Base-by-base conservation (phyloP, 345 rosid species). In the Corchorus capsularis region DNA sequence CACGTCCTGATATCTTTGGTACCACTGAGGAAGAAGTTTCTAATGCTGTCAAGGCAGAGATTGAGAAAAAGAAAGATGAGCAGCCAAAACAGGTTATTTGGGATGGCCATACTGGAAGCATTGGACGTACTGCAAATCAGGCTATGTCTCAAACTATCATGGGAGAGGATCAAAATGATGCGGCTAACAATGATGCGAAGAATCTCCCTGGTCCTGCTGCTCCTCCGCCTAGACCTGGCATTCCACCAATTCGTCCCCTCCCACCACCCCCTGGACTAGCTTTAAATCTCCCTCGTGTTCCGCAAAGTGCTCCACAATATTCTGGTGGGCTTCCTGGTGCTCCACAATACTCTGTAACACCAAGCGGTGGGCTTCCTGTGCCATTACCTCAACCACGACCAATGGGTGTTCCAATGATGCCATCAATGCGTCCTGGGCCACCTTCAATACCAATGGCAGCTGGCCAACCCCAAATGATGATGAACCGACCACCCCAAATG, bases 11-110 rank as follows among this genome's bases (percentile, higher is more conserved):
- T 91, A 93, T 93, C 39, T 91, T 91, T 82, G 98, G 98, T 41
- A 93, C 98, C 22, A 93, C 98, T 0, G 98, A 93, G 85, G 98
- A 93, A 83, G 98, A 93, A 87, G 98, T 93, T 54, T 93, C 98
- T 49, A 93, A 93, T 83, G 98, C 98, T 46, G 98, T 93, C 12
- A 91, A 89, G 83, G 98, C 96, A 46, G 98, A 93, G 85, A 93
- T 93, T 73, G 96, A 93, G 87, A 93, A 93, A 86, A 90, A 86
- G 89, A 92, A 91, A 80, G 96, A 93, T 75, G 98, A 93, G 83
- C 98, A 93, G 66, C 96, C 97, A 20, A 91, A 86, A 81, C 97
- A 93, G 84, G 92, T 93, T 20, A 91, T 93, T 82, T 93, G 98
- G 98, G 98, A 93, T 86, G 98, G 98, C 77, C 96, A 93, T 79